phyloP scores from a whole-genome alignment of 352 stramenopile genomes.

The Pythium angustatum region DNA sequence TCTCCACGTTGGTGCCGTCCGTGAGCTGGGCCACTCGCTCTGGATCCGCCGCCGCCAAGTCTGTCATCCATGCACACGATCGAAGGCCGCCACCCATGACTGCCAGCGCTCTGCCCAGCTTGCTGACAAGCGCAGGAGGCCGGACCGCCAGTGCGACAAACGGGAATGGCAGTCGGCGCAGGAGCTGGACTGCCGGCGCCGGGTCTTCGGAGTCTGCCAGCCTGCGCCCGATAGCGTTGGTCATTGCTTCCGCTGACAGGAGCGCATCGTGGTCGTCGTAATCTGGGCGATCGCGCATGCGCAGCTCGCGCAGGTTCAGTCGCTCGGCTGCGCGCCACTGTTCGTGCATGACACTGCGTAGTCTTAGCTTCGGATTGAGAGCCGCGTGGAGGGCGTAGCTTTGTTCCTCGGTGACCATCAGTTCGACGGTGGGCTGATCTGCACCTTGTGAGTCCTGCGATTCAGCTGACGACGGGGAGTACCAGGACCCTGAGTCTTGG shows the following conservation, averaged over 20 bases:
- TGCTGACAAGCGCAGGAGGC: background rate
- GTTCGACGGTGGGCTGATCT: background rate
- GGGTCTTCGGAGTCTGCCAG: background rate
- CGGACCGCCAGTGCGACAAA: background rate
- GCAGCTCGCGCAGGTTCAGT: background rate
- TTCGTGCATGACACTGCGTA: background rate
- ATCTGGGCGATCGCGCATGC: background rate
- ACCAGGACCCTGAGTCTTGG: background rate
- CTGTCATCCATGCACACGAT: background rate
- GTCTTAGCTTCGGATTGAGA: background rate
- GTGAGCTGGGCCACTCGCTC: background rate
- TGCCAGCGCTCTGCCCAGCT: background rate
- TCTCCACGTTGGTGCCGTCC: background rate
- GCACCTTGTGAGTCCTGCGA: background rate
- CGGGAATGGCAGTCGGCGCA: background rate
- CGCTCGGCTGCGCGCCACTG: background rate
- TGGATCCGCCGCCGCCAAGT: background rate
- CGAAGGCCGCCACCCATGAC: background rate
- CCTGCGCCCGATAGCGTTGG: background rate
- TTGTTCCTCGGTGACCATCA: background rate
- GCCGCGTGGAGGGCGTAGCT: background rate
- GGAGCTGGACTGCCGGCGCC: background rate
- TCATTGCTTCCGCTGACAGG: background rate
- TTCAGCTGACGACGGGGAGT: background rate
- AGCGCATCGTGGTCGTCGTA: background rate